These are phyloP conservation scores for Epichloe aotearoae DNA, from an alignment of 2,329 filamentous ascomycete genomes.

Conservation along the genomic window DNA sequence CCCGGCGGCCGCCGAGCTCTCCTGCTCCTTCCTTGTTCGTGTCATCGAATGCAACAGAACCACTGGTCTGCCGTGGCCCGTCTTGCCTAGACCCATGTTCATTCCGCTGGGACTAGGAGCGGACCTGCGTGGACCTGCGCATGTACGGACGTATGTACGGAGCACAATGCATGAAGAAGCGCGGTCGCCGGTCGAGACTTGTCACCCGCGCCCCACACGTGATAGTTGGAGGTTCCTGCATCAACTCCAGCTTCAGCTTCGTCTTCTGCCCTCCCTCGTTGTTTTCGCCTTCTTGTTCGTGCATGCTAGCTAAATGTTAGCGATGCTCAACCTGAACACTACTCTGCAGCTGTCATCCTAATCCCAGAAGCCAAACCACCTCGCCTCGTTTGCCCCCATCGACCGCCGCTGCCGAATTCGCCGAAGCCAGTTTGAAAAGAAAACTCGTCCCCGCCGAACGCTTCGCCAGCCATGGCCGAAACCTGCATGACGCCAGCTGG, in stretches of 20 bases:
- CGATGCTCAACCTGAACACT: not conserved
- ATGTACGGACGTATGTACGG: too few species aligned
- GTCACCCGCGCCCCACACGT: not conserved
- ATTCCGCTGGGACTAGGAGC: too few species aligned
- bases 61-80: too few species aligned
- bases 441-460: not conserved
- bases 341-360: not conserved
- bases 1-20: too few species aligned
- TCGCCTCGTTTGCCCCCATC: not conserved
- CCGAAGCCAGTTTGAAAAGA: not conserved
- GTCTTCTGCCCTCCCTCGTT: not conserved
- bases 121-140: too few species aligned
- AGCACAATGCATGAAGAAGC: too few species aligned
- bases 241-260: not conserved
- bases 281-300: not conserved
- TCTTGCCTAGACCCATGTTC: too few species aligned
- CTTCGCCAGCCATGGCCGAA: slow-evolving; percentile 12
- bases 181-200: too few species aligned
- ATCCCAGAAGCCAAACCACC: not conserved
- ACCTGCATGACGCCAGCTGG: slow-evolving; percentile 17
- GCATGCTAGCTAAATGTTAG: not conserved
- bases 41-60: too few species aligned
- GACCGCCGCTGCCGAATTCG: not conserved
- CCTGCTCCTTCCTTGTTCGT: too few species aligned
- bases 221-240: not conserved